Conservation (phyloP, 2,329 filamentous ascomycete genomes). For the Zymoseptoria ardabiliae region DNA sequence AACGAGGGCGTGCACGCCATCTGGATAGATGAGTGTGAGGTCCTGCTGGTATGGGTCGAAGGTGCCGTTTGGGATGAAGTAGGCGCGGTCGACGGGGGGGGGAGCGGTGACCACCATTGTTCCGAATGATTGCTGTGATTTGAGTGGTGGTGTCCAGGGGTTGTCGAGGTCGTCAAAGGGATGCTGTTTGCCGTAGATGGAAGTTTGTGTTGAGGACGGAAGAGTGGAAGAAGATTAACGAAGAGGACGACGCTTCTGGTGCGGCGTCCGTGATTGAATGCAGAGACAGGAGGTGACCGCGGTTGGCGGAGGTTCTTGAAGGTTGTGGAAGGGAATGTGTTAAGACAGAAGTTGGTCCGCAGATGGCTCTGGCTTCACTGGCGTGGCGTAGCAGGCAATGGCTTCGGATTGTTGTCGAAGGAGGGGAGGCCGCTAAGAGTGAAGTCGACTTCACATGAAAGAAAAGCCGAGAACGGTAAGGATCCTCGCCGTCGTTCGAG, state of each 20-base stretch:
- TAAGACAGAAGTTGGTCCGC: not conserved
- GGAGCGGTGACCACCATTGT: constrained; percentile 3
- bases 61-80: constrained; percentile 12
- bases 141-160: constrained; percentile 2
- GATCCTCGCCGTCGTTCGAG: not conserved
- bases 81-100: not conserved
- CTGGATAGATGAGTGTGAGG: constrained; percentile 38
- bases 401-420: not conserved
- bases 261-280: not conserved
- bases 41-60: constrained; percentile 49
- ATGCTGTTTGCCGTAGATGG: constrained; percentile 10
- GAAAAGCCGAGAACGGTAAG: not conserved
- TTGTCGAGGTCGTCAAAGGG: not conserved
- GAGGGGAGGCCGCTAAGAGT: not conserved
- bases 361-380: not conserved
- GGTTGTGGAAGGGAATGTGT: not conserved
- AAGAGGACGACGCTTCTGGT: not conserved
- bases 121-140: constrained; percentile 7
- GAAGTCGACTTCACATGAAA: not conserved
- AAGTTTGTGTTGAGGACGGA: constrained; percentile 2
- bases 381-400: not conserved
- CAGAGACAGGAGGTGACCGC: not conserved
- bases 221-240: constrained; percentile 7
- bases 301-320: not conserved
- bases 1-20: constrained; percentile 38